Conservation (phyloP, 441 rosid genomes). For the Syzygium malaccense region DNA sequence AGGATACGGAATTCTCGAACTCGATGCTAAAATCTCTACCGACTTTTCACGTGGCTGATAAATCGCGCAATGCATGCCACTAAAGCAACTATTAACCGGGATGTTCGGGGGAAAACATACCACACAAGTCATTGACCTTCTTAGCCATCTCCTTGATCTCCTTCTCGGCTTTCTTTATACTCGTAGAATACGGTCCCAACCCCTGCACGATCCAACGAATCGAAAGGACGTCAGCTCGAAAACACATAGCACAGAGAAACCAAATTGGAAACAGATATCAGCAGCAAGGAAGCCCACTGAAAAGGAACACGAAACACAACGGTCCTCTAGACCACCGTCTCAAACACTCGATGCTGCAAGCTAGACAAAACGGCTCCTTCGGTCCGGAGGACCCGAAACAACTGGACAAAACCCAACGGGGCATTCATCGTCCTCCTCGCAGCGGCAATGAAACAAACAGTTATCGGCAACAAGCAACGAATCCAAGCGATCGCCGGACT, state of each 20-base stretch:
- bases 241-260: background rate
- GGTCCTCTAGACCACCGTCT: background rate
- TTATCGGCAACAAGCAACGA: background rate
- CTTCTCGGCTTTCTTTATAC: slow-evolving; percentile 86
- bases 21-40: background rate
- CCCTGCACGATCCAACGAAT: slow-evolving; percentile 41
- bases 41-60: background rate
- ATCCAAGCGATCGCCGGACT: background rate
- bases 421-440: background rate
- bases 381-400: background rate
- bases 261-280: background rate
- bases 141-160: slow-evolving; percentile 90
- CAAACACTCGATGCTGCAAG: background rate
- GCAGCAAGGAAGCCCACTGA: background rate
- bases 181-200: slow-evolving; percentile 80
- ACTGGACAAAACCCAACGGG: background rate
- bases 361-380: background rate
- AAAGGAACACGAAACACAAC: background rate
- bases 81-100: background rate
- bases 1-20: background rate
- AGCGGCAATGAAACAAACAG: background rate
- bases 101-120: slow-evolving; percentile 27
- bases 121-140: slow-evolving; percentile 83
- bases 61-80: background rate
- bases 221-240: background rate